A percentile compares a stretch with the other conserved stretches of the same genome.
These are phyloP conservation scores for Fusarium piperis DNA, from an alignment of 2,329 filamentous ascomycete genomes.

Conservation along the genomic window DNA sequence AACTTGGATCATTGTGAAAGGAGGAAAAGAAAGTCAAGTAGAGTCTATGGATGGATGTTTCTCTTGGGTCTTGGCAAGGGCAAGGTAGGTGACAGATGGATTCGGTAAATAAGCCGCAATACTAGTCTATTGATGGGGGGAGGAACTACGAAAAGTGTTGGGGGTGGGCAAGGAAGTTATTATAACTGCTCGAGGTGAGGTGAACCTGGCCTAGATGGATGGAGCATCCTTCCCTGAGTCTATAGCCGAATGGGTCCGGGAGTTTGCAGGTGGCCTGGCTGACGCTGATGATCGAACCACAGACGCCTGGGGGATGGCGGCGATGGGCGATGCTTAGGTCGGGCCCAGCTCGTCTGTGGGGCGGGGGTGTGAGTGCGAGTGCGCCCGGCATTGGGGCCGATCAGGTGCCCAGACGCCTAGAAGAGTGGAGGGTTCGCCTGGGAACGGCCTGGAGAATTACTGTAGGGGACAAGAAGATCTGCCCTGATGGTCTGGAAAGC, in stretches of 20 bases:
- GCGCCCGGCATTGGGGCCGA: conserved; percentile 30
- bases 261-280: conserved; percentile 12
- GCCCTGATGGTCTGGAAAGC: conserved; percentile 8
- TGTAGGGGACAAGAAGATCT: not conserved
- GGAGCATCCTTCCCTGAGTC: not conserved
- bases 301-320: conserved; percentile 18
- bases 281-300: conserved; percentile 33
- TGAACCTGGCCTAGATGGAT: conserved; percentile 6
- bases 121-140: conserved; percentile 31
- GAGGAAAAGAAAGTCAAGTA: conserved; percentile 8
- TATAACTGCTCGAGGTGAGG: conserved; percentile 26
- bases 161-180: conserved; percentile 17
- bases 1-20: conserved; percentile 38
- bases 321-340: conserved; percentile 16
- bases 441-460: not conserved
- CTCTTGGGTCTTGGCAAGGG: conserved; percentile 26
- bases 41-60: conserved; percentile 9
- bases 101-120: conserved; percentile 31
- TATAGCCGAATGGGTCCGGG: conserved; percentile 3
- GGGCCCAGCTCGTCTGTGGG: no score
- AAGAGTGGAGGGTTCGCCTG: conserved; percentile 9
- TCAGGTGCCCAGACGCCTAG: conserved; percentile 26
- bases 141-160: conserved; percentile 22
- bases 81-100: conserved; percentile 9
- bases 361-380: conserved; percentile 33